phyloP scores from a whole-genome alignment of 2,329 filamentous ascomycete genomes.

The Tolypocladium amazonense region DNA sequence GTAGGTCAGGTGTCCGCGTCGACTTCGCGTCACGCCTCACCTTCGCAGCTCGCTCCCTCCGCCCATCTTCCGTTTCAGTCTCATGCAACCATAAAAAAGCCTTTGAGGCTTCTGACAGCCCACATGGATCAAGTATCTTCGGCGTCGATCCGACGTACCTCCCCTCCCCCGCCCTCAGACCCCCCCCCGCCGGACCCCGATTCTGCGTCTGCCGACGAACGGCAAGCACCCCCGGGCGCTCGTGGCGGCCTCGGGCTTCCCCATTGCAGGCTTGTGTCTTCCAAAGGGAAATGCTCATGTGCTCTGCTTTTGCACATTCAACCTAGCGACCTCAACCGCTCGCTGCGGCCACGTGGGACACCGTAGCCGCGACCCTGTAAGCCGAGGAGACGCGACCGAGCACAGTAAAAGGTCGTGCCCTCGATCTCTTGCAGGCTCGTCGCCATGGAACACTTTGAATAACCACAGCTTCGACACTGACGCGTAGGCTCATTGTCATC shows the following conservation, averaged over 20 bases:
- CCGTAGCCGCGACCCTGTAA: neutral
- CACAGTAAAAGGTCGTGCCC: conserved; percentile 8
- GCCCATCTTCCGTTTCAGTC: neutral
- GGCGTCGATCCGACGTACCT: neutral
- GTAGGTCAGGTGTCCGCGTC: neutral
- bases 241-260: conserved; percentile 15
- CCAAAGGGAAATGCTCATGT: conserved; percentile 9
- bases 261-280: conserved; percentile 12
- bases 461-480: neutral
- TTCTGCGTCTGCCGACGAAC: conserved; percentile 15
- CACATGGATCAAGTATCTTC: neutral
- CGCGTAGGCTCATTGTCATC: neutral
- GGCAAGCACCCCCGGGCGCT: conserved; percentile 15
- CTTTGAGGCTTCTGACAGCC: neutral
- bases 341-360: conserved; percentile 13
- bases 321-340: neutral
- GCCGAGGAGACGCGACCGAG: neutral
- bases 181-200: conserved; percentile 1
- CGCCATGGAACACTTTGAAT: neutral
- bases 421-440: neutral
- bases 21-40: neutral
- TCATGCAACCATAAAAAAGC: neutral
- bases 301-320: neutral
- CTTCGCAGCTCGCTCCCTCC: neutral
- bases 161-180: neutral